These are phyloP conservation scores for Pythium chondricola DNA, from an alignment of 352 stramenopile genomes.

Conservation along the genomic window DNA sequence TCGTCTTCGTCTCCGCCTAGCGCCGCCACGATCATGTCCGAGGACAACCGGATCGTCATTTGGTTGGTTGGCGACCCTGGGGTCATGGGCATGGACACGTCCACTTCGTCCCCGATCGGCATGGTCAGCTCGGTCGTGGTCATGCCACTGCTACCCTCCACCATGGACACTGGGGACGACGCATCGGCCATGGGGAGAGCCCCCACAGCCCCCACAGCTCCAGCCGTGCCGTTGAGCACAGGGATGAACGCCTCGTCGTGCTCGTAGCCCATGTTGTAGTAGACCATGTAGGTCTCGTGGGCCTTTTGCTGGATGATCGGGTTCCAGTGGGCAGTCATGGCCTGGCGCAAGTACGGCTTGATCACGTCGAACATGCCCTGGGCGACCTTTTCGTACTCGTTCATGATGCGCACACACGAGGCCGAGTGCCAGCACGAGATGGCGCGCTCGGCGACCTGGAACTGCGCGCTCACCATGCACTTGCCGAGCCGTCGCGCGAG, in stretches of 20 bases:
- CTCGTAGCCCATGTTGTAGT: slow-evolving; percentile 89
- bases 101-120: slow-evolving; percentile 15
- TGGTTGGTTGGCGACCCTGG: slow-evolving; percentile 14
- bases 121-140: slow-evolving; percentile 8
- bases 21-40: slow-evolving; percentile 18
- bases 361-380: slow-evolving; percentile 82
- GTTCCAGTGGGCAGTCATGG: slow-evolving; percentile 70
- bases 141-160: background rate
- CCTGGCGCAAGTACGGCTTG: slow-evolving; percentile 57
- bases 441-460: slow-evolving; percentile 78
- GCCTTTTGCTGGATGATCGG: slow-evolving; percentile 80
- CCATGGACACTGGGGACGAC: slow-evolving; percentile 8
- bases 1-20: slow-evolving; percentile 10
- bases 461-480: slow-evolving; percentile 80
- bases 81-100: slow-evolving; percentile 12
- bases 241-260: slow-evolving; percentile 44
- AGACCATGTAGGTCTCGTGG: slow-evolving; percentile 81
- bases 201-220: background rate
- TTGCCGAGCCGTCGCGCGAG: slow-evolving; percentile 59
- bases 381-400: slow-evolving; percentile 84
- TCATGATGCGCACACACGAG: slow-evolving; percentile 82
- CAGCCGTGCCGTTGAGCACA: slow-evolving; percentile 6
- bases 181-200: background rate
- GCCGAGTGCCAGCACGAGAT: slow-evolving; percentile 81
- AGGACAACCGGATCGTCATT: slow-evolving; percentile 13